Evolutionary conservation across 306 rosid species (phyloP).

Genomic region (Oxytropis ochrocephala): DNA sequence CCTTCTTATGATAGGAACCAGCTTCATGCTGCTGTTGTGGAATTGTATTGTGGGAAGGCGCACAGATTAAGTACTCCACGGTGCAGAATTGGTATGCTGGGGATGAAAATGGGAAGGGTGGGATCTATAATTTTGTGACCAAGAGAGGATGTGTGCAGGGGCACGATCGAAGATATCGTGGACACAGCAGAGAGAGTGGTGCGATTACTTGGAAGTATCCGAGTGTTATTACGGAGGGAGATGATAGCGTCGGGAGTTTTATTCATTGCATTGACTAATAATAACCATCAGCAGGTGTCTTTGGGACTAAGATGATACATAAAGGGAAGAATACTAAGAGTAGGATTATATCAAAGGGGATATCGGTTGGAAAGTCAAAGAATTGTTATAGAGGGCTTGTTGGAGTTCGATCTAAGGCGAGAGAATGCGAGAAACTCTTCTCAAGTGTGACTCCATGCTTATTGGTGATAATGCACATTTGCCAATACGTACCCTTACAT

Average conservation of each 20-base stretch:
- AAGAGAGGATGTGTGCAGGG: constrained; percentile 84
- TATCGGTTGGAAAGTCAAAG: constrained; percentile 78
- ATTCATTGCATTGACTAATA: constrained; percentile 93
- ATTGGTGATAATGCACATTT: constrained; percentile 83
- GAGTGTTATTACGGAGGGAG: constrained; percentile 89
- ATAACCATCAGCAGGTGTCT: constrained; percentile 83
- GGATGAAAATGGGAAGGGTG: constrained; percentile 80
- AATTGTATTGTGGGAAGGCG: constrained; percentile 69
- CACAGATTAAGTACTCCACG: constrained; percentile 89
- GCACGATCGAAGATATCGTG: constrained; percentile 72
- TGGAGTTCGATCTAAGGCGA: constrained; percentile 76
- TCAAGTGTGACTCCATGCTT: constrained; percentile 94
- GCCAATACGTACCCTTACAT: constrained; percentile 93
- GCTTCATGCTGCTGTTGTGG: constrained; percentile 96
- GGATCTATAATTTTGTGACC: constrained; percentile 75
- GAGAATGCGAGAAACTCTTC: constrained; percentile 83
- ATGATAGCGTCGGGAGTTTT: constrained; percentile 87
- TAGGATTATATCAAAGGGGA: constrained; percentile 90
- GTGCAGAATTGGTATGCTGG: constrained; percentile 98
- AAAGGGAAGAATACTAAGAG: constrained; percentile 87
- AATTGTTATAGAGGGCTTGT: constrained; percentile 93
- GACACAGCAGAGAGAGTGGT: constrained; percentile 93
- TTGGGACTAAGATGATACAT: constrained; percentile 94
- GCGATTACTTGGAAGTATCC: constrained; percentile 97
- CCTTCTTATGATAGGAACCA: constrained; percentile 88